Conservation (phyloP, 306 rosid species). For the Cucurbita argyrosperma region DNA sequence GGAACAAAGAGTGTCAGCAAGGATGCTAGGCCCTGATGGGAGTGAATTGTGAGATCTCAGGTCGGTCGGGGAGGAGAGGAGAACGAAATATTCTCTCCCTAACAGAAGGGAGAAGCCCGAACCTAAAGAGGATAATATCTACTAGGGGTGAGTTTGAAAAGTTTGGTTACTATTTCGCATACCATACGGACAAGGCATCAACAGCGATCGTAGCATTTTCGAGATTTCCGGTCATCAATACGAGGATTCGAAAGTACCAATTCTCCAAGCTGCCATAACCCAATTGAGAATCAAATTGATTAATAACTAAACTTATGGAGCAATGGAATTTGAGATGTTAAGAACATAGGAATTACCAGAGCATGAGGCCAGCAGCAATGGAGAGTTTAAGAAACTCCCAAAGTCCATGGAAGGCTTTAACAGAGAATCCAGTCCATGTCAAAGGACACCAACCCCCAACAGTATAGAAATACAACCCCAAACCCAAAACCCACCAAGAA, state of each 20-base stretch:
- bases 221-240: slow-evolving; percentile 54
- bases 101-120: too few species aligned
- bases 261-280: slow-evolving; percentile 38
- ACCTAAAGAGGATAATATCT: too few species aligned
- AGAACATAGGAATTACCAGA: slow-evolving; percentile 22
- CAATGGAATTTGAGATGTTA: too few species aligned
- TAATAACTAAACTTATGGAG: too few species aligned
- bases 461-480: slow-evolving; percentile 28
- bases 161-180: background rate
- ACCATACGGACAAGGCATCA: slow-evolving; percentile 72
- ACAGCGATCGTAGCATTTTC: slow-evolving; percentile 51
- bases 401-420: slow-evolving; percentile 49
- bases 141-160: too few species aligned
- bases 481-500: slow-evolving; percentile 51
- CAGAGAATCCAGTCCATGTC: slow-evolving; percentile 53
- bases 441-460: slow-evolving; percentile 51
- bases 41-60: too few species aligned
- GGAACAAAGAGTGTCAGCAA: too few species aligned
- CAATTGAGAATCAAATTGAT: too few species aligned
- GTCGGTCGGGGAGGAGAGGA: too few species aligned
- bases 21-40: too few species aligned
- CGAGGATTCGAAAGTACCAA: slow-evolving; percentile 58
- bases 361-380: slow-evolving; percentile 55
- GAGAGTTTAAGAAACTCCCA: slow-evolving; percentile 63
- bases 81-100: too few species aligned